A percentile compares a stretch with the other conserved stretches of the same genome.
Evolutionary conservation across 805 yeast species (phyloP).

Genomic region (Metschnikowia proteae): DNA sequence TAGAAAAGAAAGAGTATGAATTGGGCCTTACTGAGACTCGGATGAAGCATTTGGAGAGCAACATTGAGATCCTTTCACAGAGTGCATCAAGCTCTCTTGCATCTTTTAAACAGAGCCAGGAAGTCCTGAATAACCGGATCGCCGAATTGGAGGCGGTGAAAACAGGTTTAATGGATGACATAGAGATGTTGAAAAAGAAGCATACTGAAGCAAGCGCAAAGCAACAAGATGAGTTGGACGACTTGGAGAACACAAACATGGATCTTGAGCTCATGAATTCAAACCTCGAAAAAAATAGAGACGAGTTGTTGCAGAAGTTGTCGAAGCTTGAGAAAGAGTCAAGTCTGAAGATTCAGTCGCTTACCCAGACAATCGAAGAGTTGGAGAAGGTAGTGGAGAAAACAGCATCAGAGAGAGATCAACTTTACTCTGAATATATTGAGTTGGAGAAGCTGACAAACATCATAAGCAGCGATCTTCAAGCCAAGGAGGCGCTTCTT

Average conservation of each 20-base stretch:
- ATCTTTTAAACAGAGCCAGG: constrained; percentile 10
- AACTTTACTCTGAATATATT: constrained; percentile 10
- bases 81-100: constrained; percentile 11
- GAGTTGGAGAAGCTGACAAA: constrained; percentile 17
- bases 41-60: constrained; percentile 13
- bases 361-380: constrained; percentile 9
- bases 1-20: constrained; percentile 13
- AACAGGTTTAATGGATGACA: constrained; percentile 18
- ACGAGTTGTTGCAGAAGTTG: constrained; percentile 12
- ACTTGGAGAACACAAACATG: constrained; percentile 15
- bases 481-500: constrained; percentile 17
- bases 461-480: constrained; percentile 15
- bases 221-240: constrained; percentile 19
- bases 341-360: constrained; percentile 6
- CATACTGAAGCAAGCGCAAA: constrained; percentile 21
- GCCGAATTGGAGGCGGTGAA: constrained; percentile 24
- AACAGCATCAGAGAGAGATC: constrained; percentile 9
- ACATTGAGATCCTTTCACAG: constrained; percentile 15
- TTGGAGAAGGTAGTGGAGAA: constrained; percentile 8
- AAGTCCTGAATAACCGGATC: constrained; percentile 10
- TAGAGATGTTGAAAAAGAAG: constrained; percentile 22
- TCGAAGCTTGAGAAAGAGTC: constrained; percentile 10
- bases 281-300: constrained; percentile 14
- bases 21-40: constrained; percentile 13
- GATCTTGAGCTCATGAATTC: constrained; percentile 14